phyloP scores from a whole-genome alignment of 768 basidiomycete species.

The Gyrodon lividus region DNA sequence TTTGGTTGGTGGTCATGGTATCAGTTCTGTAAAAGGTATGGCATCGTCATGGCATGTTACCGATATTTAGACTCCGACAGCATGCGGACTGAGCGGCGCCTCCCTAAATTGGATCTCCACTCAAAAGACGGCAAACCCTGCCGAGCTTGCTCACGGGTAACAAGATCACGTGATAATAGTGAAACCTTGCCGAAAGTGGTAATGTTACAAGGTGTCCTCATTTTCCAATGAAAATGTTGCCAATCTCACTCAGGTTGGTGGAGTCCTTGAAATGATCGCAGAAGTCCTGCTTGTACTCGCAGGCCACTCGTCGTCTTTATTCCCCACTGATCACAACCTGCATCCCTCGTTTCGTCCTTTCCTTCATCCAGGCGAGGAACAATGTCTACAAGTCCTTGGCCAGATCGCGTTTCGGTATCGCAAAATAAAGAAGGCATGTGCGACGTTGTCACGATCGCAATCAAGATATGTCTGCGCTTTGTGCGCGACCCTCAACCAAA shows the following conservation, averaged over 20 bases:
- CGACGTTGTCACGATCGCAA: constrained; percentile 49
- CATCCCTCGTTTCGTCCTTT: constrained; percentile 66
- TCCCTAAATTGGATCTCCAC: too few species aligned
- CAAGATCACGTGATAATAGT: neutral
- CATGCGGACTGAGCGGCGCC: too few species aligned
- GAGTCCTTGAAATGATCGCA: constrained; percentile 63
- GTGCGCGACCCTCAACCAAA: constrained; percentile 67
- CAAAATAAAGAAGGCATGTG: constrained; percentile 61
- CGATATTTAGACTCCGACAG: too few species aligned
- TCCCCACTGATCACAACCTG: constrained; percentile 56
- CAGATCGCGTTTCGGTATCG: constrained; percentile 74
- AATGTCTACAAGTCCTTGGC: constrained; percentile 79
- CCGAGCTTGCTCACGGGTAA: too few species aligned
- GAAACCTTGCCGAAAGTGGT: neutral
- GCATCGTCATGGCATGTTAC: too few species aligned
- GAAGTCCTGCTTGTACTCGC: constrained; percentile 85
- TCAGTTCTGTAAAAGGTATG: neutral
- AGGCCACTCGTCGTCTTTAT: constrained; percentile 85
- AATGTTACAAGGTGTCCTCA: too few species aligned
- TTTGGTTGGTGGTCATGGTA: constrained; percentile 18
- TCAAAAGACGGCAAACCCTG: too few species aligned
- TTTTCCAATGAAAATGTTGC: neutral
- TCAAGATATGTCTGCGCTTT: constrained; percentile 82
- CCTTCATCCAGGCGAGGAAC: constrained; percentile 86
- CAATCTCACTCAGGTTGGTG: constrained; percentile 3